A percentile compares a stretch with the other conserved stretches of the same genome.
These are phyloP conservation scores for Mimosa pudica DNA, from an alignment of 306 rosid species.

Conservation along the genomic window DNA sequence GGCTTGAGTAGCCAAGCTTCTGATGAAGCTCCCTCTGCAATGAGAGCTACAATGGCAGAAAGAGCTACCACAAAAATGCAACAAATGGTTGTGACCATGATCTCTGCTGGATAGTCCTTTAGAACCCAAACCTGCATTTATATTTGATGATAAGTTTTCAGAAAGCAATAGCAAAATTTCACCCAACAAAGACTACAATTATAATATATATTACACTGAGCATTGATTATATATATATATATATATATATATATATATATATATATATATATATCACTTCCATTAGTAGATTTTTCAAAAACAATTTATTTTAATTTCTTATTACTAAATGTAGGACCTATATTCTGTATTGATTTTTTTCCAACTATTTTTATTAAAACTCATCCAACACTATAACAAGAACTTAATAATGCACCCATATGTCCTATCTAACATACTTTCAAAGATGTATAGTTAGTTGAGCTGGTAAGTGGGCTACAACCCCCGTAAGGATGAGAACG, in stretches of 20 bases:
- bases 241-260: too few species aligned
- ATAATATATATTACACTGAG: neutral
- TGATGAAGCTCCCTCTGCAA: slow-evolving; percentile 24
- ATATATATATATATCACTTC: neutral
- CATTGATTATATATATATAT: too few species aligned
- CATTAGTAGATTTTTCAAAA: neutral
- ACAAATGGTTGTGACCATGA: slow-evolving; percentile 27
- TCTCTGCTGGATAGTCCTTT: slow-evolving; percentile 34
- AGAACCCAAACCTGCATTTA: slow-evolving; percentile 25
- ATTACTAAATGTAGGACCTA: too few species aligned
- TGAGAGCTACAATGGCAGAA: slow-evolving; percentile 29
- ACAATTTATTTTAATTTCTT: too few species aligned
- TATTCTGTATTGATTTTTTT: too few species aligned
- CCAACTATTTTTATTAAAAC: too few species aligned
- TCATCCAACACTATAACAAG: too few species aligned
- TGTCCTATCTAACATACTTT: too few species aligned
- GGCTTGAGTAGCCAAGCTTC: slow-evolving; percentile 34
- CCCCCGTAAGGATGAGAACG: too few species aligned
- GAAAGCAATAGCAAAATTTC: neutral
- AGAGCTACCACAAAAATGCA: slow-evolving; percentile 21
- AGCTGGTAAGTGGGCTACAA: too few species aligned
- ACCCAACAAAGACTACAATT: neutral
- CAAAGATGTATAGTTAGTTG: too few species aligned
- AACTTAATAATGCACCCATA: too few species aligned
- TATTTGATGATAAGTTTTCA: neutral